Evolutionary conservation across 148 eudicot species (phyloP).

Genomic region (Nepenthes mirabilis): DNA sequence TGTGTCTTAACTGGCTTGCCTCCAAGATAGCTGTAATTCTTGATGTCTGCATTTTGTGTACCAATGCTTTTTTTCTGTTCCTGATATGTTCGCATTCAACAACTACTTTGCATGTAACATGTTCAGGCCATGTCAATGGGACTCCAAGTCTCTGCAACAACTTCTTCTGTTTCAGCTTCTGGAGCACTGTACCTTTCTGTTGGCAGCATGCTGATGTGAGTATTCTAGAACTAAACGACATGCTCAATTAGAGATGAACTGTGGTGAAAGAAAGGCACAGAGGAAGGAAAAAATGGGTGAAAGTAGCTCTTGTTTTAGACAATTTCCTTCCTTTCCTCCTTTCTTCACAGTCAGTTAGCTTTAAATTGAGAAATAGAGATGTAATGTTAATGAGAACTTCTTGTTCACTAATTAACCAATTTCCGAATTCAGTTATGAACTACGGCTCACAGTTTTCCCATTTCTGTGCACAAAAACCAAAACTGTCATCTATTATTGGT

Average conservation of each 20-base stretch:
- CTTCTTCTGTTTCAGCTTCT: conserved; percentile 31
- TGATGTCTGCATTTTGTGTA: background rate
- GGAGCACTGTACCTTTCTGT: conserved; percentile 56
- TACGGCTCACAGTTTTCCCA: no score
- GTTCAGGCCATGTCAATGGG: conserved; percentile 58
- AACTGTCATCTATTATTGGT: no score
- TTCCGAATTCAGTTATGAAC: no score
- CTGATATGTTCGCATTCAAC: background rate
- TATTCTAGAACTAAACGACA: conserved; percentile 10
- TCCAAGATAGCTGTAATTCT: no score
- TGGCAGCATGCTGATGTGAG: conserved; percentile 77
- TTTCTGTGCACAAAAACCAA: no score
- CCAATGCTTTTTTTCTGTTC: background rate
- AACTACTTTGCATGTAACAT: conserved; percentile 10
- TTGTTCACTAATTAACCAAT: no score
- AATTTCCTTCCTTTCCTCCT: background rate
- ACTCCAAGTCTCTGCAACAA: conserved; percentile 50
- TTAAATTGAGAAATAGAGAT: background rate
- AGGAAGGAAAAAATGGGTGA: background rate
- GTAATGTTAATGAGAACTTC: background rate
- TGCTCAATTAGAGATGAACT: conserved; percentile 1
- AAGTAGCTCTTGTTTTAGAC: background rate
- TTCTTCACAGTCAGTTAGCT: background rate
- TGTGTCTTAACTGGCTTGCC: no score
- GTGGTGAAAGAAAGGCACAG: background rate